Evolutionary conservation across 371 early-diverging fungal species (phyloP), one percentile per base, ranked within the genome.

Genomic region (Thermomucor indicae-seudaticae): DNA sequence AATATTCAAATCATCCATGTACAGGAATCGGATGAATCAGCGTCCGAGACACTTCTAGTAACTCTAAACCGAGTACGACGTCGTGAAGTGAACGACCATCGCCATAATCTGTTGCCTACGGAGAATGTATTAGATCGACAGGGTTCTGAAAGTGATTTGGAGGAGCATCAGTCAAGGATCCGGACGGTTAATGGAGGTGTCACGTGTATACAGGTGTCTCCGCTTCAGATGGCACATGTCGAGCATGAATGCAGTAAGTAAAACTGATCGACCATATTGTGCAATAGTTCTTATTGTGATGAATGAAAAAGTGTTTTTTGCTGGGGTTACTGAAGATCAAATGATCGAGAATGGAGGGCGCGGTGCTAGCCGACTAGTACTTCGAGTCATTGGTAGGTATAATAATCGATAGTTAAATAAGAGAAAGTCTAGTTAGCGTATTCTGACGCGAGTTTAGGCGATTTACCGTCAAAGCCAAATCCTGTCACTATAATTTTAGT

Each of bases 261-360:
- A 28, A 37, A n/a, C 20, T n/a, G 6, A 8, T 16, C 3, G 11
- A 23, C 28, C 45, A 10, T 30, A 27, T 37, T 43, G 29, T 41
- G n/a, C 51, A 23, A 16, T 37, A 17, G 8, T 24, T 10, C 40
- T 2, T 23, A 16, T 35, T n/a, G n/a, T n/a, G n/a, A n/a, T n/a
- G n/a, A n/a, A n/a, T n/a, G n/a, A n/a, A n/a, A 1, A 78, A 57
- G 53, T 68, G 0, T 45, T 45, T 5, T 80, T 81, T 35, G 83
- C 79, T 29, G 88, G 86, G 6, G 78, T 82, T 14, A 73, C 72
- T 43, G 81, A 83, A 19, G 82, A 78, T 28, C 85, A 83, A 47
- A 67, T 88, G 75, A 72, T 86, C 48, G 91, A 91, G 58, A 91
- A 90, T 64, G 90, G 84, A 8, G 93, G 90, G 1, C 72, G 89